phyloP scores from a whole-genome alignment of 768 basidiomycete genomes.

The Naematelia aurantialba region DNA sequence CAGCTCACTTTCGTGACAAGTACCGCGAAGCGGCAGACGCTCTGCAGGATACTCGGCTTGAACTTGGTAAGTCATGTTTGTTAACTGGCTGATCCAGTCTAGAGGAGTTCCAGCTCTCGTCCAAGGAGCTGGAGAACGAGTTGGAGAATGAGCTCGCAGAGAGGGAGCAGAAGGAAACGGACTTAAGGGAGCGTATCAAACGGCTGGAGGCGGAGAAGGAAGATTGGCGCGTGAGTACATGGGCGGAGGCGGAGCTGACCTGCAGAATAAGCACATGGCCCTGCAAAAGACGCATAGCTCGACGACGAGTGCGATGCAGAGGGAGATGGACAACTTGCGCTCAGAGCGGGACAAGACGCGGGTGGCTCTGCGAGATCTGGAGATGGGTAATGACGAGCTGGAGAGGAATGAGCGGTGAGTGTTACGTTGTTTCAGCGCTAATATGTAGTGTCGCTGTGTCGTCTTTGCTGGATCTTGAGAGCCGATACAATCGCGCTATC shows the following conservation, averaged over 20 bases:
- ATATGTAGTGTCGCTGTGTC: slow-evolving; percentile 54
- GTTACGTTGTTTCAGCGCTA: slow-evolving; percentile 52
- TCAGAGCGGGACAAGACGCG: slow-evolving; percentile 48
- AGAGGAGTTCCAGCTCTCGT: slow-evolving; percentile 49
- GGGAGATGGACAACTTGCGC: slow-evolving; percentile 81
- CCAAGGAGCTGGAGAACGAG: slow-evolving; percentile 50
- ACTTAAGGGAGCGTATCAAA: slow-evolving; percentile 37
- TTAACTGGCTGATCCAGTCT: not conserved
- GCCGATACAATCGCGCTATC: slow-evolving; percentile 79
- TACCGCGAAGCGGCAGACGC: slow-evolving; percentile 37
- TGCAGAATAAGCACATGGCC: slow-evolving; percentile 49
- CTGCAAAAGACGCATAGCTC: slow-evolving; percentile 65
- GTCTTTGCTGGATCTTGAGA: slow-evolving; percentile 59
- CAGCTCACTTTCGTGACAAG: slow-evolving; percentile 35
- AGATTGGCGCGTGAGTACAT: slow-evolving; percentile 36
- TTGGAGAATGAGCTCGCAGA: slow-evolving; percentile 45
- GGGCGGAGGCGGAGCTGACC: not conserved
- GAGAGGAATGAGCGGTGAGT: slow-evolving; percentile 81
- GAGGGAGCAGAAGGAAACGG: slow-evolving; percentile 41
- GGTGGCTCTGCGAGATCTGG: slow-evolving; percentile 45
- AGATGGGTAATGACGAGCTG: slow-evolving; percentile 68
- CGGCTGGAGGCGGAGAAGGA: slow-evolving; percentile 43
- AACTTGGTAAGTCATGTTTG: slow-evolving; percentile 33
- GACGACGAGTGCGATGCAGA: slow-evolving; percentile 76
- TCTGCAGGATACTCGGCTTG: slow-evolving; percentile 41